Evolutionary conservation across 2,329 filamentous ascomycete genomes (phyloP), one percentile per base, ranked within the genome.

Genomic region (Scedosporium boydii): DNA sequence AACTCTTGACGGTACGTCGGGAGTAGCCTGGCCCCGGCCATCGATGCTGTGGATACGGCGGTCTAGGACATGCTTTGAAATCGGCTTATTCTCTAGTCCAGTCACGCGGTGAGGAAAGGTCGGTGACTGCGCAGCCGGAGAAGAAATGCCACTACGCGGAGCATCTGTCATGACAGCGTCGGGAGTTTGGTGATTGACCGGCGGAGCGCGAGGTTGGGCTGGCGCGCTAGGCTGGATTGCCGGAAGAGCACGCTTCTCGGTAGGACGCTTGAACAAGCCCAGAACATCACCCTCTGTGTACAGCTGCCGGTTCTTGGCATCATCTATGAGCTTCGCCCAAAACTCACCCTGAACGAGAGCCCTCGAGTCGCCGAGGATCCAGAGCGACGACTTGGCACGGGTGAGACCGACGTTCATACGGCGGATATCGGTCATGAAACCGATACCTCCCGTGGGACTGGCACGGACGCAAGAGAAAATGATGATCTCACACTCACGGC

Each of bases 351-450:
- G 89, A 26, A 88, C 80, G 60, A 99, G 81, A 41, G 93, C 91
- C 63, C 88, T 83, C 0, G 95, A 95, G 74, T 98, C 96, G 67
- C 95, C 95, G 27, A 99, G 82, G 63, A 99, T 93, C 90, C 93
- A 99, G 9, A 99, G 82, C 41, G 93, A 97, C 9, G 91, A 96
- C 74, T 96, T 97, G 4, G 95, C 96, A 80, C 95, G 89, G 23
- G 95, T 99, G 64, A 99, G 81, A 77, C 95, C 95, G 70, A 99
- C 95, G 74, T 99, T 99, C 96, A 99, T 98, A 81, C 95, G 93
- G 64, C 95, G 87, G 71, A 99, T 96, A 73, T 99, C 95, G 62
- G 91, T 90, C 83, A 99, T 88, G 85, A 99, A 99, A 81, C 95
- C 95, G 70, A 99, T 96, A 69, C 93, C 92, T n/a, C 90, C 89